Evolutionary conservation across 352 stramenopile genomes (phyloP), one percentile per base, ranked within the genome.

Genomic region (Phytopythium delawarense): DNA sequence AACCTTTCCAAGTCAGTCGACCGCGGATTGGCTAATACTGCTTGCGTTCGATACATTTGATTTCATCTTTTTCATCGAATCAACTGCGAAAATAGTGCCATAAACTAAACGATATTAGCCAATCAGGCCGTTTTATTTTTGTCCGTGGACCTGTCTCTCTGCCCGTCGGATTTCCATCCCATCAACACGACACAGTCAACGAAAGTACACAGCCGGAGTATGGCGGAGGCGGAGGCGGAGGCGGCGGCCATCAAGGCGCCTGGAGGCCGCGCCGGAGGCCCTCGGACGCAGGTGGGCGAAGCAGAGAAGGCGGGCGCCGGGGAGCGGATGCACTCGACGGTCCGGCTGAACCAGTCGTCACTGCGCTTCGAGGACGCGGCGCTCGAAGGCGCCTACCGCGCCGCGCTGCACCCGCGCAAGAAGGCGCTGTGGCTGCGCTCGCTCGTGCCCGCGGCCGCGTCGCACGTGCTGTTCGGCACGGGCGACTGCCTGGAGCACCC

Each of bases 381-480:
- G 37, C 78, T 94, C 30, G 85, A 94, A 59, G 59, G 61, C 16
- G 71, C 74, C 48, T 94, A 92, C 64, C 70, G 87, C 51, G 81
- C 85, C 28, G 75, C 68, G 56, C 73, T 78, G 11, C 81, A 94
- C 63, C 75, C 65, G 25, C 84, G 84, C 61, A 92, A 94, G 76
- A 94, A 92, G 68, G 81, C 76, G 65, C 75, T 94, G 9, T 94
- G 84, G 84, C 64, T 94, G 66, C 81, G 84, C 59, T 90, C 80
- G 65, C 70, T 94, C n/a, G 67, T 91, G 39, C 84, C 84, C 0
- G 82, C 84, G 18, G 82, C 84, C 0, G 75, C 72, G 32, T 87
- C 77, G 39, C 85, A 94, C 67, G 59, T 94, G 62, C 71, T 94
- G 56, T 94, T 94, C 61, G 81, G 81, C 0, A 63, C 90, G 12